Conservation (phyloP, 108 stramenopile genomes). For the Cyclotella choctawhatcheeana region DNA sequence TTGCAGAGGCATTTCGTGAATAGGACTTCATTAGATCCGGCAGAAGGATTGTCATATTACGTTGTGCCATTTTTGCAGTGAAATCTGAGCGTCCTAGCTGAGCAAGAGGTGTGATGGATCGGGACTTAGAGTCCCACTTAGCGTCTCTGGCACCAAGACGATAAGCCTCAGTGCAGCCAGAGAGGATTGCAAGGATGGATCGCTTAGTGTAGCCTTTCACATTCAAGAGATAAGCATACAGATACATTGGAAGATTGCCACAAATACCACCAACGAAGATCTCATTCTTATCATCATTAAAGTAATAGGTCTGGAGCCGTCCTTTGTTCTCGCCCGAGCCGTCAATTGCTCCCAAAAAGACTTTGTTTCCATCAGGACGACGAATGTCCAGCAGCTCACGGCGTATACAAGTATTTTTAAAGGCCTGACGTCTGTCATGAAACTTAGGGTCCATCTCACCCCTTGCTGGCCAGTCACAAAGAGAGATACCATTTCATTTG, state of each 20-base stretch:
- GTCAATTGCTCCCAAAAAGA: conserved; percentile 3
- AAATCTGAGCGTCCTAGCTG: not conserved
- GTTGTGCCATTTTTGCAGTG: not conserved
- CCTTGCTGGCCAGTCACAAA: not conserved
- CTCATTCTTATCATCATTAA: not conserved
- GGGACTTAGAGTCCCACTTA: not conserved
- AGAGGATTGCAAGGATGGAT: not conserved
- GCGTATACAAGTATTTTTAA: not conserved
- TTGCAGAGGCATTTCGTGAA: no score
- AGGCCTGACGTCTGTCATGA: not conserved
- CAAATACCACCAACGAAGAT: not conserved
- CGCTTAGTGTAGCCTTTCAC: conserved; percentile 1
- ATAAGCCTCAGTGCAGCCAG: not conserved
- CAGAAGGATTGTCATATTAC: not conserved
- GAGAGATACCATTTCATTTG: not conserved
- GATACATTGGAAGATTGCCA: not conserved
- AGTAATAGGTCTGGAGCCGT: not conserved
- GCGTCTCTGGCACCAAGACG: not conserved
- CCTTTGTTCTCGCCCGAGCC: not conserved
- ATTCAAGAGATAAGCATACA: not conserved
- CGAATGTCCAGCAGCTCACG: not conserved
- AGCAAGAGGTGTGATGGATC: not conserved
- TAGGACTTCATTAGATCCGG: not conserved
- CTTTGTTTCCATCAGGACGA: conserved; percentile 1
- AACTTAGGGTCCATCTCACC: not conserved